A percentile compares a stretch with the other conserved stretches of the same genome.
These are phyloP conservation scores for Pulveroboletus frians DNA, from an alignment of 768 basidiomycete species.

Conservation along the genomic window DNA sequence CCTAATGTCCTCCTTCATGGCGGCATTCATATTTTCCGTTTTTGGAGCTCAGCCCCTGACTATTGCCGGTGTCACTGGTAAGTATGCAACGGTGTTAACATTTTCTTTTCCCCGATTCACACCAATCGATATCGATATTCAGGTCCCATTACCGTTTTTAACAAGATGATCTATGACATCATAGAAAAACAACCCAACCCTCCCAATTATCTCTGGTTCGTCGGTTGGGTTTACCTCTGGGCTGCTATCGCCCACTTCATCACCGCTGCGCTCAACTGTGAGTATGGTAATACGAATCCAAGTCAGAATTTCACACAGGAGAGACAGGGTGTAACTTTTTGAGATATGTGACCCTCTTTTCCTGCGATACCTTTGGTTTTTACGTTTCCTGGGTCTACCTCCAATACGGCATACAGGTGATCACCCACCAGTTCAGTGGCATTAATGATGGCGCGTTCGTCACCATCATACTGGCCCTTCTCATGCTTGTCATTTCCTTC, in stretches of 20 bases:
- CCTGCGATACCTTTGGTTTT: slow-evolving; percentile 90
- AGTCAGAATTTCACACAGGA: not conserved
- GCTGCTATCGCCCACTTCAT: slow-evolving; percentile 82
- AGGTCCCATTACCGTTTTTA: slow-evolving; percentile 91
- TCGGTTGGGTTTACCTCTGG: slow-evolving; percentile 93
- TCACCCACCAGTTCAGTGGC: slow-evolving; percentile 61
- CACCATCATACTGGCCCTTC: slow-evolving; percentile 65
- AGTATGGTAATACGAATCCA: slow-evolving; percentile 14
- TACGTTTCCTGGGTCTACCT: slow-evolving; percentile 89
- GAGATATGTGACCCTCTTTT: slow-evolving; percentile 82
- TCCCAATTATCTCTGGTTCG: slow-evolving; percentile 77
- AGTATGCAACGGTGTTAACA: too few relatives aligned
- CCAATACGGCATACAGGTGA: slow-evolving; percentile 84
- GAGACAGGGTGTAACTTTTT: slow-evolving; percentile 72
- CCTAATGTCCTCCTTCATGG: slow-evolving; percentile 79
- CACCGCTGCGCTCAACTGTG: slow-evolving; percentile 74
- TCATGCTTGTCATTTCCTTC: slow-evolving; percentile 74
- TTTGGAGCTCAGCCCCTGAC: slow-evolving; percentile 89
- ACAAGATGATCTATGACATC: slow-evolving; percentile 84
- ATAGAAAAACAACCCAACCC: slow-evolving; percentile 50
- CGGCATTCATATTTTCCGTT: slow-evolving; percentile 80
- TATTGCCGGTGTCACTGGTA: slow-evolving; percentile 87
- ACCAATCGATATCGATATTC: not conserved
- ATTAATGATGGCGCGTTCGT: slow-evolving; percentile 49
- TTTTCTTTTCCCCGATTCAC: not conserved